These are phyloP conservation scores for Neoboletus magnificus DNA, from an alignment of 768 basidiomycete species.

Conservation along the genomic window DNA sequence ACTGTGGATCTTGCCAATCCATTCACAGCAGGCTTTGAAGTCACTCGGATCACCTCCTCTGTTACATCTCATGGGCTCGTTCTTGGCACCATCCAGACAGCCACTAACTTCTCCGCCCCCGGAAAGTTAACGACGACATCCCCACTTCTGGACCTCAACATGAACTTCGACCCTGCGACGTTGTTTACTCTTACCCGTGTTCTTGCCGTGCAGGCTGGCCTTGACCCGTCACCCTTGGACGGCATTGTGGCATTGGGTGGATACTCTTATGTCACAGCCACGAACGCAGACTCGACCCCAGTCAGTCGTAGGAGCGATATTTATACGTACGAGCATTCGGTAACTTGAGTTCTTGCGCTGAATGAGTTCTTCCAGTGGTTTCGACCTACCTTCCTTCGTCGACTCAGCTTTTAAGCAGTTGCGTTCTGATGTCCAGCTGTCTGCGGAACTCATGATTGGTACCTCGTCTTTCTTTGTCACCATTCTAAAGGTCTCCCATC, in stretches of 20 bases:
- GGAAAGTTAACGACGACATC: slow-evolving; percentile 56
- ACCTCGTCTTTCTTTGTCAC: background rate
- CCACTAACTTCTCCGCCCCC: slow-evolving; percentile 46
- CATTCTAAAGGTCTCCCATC: slow-evolving; percentile 1
- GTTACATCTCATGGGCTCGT: slow-evolving; percentile 59
- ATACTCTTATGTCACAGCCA: slow-evolving; percentile 48
- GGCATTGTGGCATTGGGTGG: slow-evolving; percentile 65
- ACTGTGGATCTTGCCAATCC: slow-evolving; percentile 63
- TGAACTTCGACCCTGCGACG: slow-evolving; percentile 67
- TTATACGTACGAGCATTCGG: slow-evolving; percentile 44
- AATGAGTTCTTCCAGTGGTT: slow-evolving; percentile 40
- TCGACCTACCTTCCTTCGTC: slow-evolving; percentile 60
- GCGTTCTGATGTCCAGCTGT: slow-evolving; percentile 56
- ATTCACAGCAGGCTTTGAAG: slow-evolving; percentile 56
- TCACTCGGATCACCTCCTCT: slow-evolving; percentile 58
- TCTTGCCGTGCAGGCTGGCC: slow-evolving; percentile 60
- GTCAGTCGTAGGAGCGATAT: slow-evolving; percentile 42
- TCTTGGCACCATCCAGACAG: slow-evolving; percentile 58
- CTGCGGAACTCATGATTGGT: slow-evolving; percentile 58
- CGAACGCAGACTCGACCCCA: slow-evolving; percentile 32
- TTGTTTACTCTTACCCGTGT: slow-evolving; percentile 70
- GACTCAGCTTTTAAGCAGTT: slow-evolving; percentile 65
- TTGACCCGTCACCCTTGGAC: slow-evolving; percentile 60
- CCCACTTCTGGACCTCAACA: slow-evolving; percentile 54
- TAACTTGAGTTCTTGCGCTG: background rate